These are phyloP conservation scores for Fennellomyces sp. DNA, from an alignment of 371 early-diverging fungal species.

Conservation along the genomic window DNA sequence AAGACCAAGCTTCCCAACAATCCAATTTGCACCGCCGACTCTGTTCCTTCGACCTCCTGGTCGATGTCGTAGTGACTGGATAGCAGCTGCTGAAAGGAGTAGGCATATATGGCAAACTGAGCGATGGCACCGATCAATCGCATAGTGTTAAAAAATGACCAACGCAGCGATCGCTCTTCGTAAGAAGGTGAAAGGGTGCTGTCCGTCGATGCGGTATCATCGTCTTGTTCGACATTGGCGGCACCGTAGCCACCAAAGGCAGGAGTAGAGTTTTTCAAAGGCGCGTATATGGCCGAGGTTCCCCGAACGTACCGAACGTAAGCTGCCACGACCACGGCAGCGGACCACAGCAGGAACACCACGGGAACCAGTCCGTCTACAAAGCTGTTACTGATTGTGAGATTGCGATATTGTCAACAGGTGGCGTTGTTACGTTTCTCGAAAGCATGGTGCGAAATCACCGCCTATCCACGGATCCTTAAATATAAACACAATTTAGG, in stretches of 20 bases:
- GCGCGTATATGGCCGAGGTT: constrained; percentile 6
- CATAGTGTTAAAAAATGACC: constrained; percentile 12
- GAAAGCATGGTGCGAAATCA: constrained; percentile 30
- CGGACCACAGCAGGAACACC: constrained; percentile 6
- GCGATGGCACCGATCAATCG: constrained; percentile 7
- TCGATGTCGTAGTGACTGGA: constrained; percentile 13
- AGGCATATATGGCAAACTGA: constrained; percentile 3
- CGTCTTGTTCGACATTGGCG: constrained; percentile 10
- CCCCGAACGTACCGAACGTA: constrained; percentile 10
- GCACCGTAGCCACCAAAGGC: constrained; percentile 18
- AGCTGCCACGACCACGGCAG: constrained; percentile 4
- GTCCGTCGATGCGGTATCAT: constrained; percentile 10
- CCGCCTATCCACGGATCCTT: constrained; percentile 23
- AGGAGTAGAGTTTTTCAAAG: constrained; percentile 12
- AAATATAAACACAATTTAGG: not conserved
- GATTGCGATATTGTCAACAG: no score
- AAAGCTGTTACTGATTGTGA: not conserved
- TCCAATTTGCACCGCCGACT: not conserved
- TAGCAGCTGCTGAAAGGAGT: constrained; percentile 6
- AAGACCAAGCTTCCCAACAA: constrained; percentile 9
- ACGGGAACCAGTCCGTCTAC: constrained; percentile 17
- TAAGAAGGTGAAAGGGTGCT: constrained; percentile 19
- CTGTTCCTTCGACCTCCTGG: constrained; percentile 17
- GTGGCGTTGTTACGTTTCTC: constrained; percentile 31
- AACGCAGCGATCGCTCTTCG: constrained; percentile 13